Conservation (phyloP, 352 stramenopile species). For the Phytophthora macrochlamydospora region DNA sequence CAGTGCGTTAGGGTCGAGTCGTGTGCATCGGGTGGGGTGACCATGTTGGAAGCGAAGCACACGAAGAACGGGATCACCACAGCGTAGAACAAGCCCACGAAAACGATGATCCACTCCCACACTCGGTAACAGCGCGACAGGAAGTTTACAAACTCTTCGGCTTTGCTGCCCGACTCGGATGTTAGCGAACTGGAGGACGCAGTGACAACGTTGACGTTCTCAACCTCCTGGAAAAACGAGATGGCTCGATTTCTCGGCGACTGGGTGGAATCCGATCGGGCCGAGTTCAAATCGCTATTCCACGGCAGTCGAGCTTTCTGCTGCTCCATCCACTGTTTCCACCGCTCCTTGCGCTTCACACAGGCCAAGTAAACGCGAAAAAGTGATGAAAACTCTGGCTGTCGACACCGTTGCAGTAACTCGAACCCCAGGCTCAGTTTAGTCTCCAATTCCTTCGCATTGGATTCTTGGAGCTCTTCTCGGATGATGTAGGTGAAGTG, state of each 20-base stretch:
- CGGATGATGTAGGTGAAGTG: constrained; percentile 66
- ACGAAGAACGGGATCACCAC: constrained; percentile 63
- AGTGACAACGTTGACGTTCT: neutral
- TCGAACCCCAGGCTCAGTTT: constrained; percentile 66
- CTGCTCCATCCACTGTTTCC: constrained; percentile 9
- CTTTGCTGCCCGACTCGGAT: constrained; percentile 19
- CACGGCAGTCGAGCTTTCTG: constrained; percentile 9
- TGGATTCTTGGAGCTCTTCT: constrained; percentile 62
- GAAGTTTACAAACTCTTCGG: constrained; percentile 62
- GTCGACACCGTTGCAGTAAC: constrained; percentile 51
- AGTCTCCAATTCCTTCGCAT: constrained; percentile 57
- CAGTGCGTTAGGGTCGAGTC: constrained; percentile 27
- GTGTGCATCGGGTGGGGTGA: constrained; percentile 19
- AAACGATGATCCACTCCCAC: constrained; percentile 59
- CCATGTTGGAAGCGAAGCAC: constrained; percentile 53
- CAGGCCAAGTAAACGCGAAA: constrained; percentile 56
- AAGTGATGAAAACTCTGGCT: constrained; percentile 62
- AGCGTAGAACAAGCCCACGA: constrained; percentile 62
- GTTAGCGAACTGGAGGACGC: constrained; percentile 11
- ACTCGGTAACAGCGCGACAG: constrained; percentile 53
- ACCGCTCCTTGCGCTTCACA: constrained; percentile 29
- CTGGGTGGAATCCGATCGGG: neutral
- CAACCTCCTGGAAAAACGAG: constrained; percentile 15
- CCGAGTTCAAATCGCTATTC: constrained; percentile 14
- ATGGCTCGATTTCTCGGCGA: neutral